These are phyloP conservation scores for Phanerochaete sordida DNA, from an alignment of 768 basidiomycete species.

Conservation along the genomic window DNA sequence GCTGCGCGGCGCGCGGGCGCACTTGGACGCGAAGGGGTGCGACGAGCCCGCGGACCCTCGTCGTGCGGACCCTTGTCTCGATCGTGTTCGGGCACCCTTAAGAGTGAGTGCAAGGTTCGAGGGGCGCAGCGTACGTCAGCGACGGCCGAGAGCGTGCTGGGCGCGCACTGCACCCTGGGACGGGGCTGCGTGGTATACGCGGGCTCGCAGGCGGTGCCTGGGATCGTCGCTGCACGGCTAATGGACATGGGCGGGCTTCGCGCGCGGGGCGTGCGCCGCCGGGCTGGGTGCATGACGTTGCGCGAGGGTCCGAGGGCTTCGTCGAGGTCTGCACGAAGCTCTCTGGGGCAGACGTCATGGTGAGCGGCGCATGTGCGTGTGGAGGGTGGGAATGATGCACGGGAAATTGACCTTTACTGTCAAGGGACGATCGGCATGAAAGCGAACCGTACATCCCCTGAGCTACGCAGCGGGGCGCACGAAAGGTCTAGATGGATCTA, in stretches of 20 bases:
- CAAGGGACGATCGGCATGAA: neutral
- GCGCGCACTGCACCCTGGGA: neutral
- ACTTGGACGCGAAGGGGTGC: neutral
- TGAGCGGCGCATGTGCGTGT: neutral
- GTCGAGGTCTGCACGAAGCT: neutral
- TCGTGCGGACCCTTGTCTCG: no score
- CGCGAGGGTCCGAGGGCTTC: neutral
- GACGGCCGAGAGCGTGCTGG: no score
- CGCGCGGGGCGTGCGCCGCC: neutral
- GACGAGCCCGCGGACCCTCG: no score
- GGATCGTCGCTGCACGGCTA: neutral
- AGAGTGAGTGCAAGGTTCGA: no score
- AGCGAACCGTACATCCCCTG: neutral
- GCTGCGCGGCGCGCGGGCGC: neutral
- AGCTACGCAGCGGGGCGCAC: no score
- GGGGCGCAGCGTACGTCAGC: no score
- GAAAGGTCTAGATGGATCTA: no score
- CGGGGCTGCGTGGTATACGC: neutral
- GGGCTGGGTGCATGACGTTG: neutral
- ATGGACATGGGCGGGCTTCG: neutral
- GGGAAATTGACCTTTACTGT: neutral
- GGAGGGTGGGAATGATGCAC: neutral
- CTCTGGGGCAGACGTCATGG: neutral
- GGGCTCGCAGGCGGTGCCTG: neutral
- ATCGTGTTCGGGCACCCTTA: neutral